Evolutionary conservation across 768 basidiomycete genomes (phyloP), one percentile per base, ranked within the genome.

Genomic region (Saitozyma sp.): DNA sequence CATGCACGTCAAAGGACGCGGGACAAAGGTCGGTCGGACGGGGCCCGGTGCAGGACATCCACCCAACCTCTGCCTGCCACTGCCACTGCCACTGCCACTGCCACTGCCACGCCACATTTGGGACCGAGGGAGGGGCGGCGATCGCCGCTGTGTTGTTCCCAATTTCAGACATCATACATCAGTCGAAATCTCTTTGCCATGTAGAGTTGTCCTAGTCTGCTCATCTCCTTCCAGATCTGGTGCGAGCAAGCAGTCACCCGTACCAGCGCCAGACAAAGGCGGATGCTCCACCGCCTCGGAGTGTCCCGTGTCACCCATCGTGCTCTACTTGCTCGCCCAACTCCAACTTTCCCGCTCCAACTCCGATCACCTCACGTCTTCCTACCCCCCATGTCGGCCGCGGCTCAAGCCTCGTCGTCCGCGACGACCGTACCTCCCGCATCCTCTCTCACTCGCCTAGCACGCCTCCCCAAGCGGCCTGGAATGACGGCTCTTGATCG

Each of bases 401-500:
- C 54, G 8, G 11, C 57, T 29, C 45, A 49, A 17, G 57, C 46
- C 29, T 20, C 45, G 13, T 43, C 57, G 19, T 38, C 58, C 39
- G 14, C 14, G 16, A n/a, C 39, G 9, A 9, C 19, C 9, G 9
- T 10, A 5, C 50, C 10, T 16, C n/a, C 59, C 10, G 45, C 38
- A 10, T 17, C 53, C 2, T 46, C 53, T 17, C 20, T 55, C 13
- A 43, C n/a, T 17, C n/a, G 43, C 49, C 42, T 13, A 17, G 39
- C 50, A 9, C 16, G 20, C 13, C 58, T 49, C 19, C 58, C 58
- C 37, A 17, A 19, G 11, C 49, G 20, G 2, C 38, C 38, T 13
- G 58, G 58, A 10, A 52, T 59, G 50, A 39, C 49, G 37, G n/a
- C 58, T 9, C 50, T 59, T 9, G 58, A 59, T 38, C 58, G 58